Evolutionary conservation across 2,329 filamentous ascomycete species (phyloP).

Genomic region (Dothideomycetes sp.): DNA sequence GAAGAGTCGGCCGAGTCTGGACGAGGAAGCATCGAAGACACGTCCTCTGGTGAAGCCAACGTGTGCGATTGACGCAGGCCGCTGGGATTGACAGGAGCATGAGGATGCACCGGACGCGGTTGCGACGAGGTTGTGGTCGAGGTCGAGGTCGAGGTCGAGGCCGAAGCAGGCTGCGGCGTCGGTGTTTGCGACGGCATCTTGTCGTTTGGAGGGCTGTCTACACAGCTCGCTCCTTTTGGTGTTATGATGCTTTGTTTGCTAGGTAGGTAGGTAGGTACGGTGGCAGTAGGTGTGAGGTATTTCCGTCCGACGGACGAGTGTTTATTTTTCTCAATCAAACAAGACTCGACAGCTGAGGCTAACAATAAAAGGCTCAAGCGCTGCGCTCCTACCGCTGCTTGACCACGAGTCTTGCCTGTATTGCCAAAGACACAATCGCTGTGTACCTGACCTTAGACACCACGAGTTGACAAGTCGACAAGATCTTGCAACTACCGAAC

Average conservation of each 20-base stretch:
- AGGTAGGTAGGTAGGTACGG: neutral
- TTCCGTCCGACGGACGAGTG: too few relatives aligned
- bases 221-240: neutral
- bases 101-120: constrained; percentile 8
- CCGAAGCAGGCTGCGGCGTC: neutral
- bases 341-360: too few relatives aligned
- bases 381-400: too few relatives aligned
- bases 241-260: neutral
- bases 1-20: too few relatives aligned
- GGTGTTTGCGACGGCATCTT: constrained; percentile 6
- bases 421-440: too few relatives aligned
- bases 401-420: too few relatives aligned
- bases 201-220: neutral
- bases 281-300: too few relatives aligned
- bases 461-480: too few relatives aligned
- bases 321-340: too few relatives aligned
- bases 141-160: constrained; percentile 3
- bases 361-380: too few relatives aligned
- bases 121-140: constrained; percentile 5
- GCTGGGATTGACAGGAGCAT: constrained; percentile 13
- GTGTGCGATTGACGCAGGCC: constrained; percentile 15
- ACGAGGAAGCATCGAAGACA: neutral
- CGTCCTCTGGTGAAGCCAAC: constrained; percentile 11
- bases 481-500: too few relatives aligned
- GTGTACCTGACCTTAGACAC: too few relatives aligned